Percentiles rank a stretch among this genome's conserved stretches.
Evolutionary conservation across 108 stramenopile species (phyloP).

Genomic region (Bacterosira constricta): DNA sequence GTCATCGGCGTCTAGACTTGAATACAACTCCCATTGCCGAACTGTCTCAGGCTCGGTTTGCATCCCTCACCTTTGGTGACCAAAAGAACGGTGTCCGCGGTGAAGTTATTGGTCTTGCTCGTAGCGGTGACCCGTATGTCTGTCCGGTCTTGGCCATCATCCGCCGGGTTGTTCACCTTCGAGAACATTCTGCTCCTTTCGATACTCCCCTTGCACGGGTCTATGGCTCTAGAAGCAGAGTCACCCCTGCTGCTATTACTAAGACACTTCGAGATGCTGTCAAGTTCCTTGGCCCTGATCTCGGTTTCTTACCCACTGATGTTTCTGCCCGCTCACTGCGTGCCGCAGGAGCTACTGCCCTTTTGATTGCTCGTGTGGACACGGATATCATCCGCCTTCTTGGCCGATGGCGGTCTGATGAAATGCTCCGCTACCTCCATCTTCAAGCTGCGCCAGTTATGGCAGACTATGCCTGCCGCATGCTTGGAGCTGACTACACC

Average conservation of each 20-base stretch:
- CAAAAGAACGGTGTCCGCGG: slow-evolving; percentile 48
- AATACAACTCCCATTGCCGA: slow-evolving; percentile 7
- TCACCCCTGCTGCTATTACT: slow-evolving; percentile 6
- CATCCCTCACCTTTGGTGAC: slow-evolving; percentile 37
- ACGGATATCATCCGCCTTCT: slow-evolving; percentile 22
- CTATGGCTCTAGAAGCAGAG: neutral
- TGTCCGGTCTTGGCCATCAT: slow-evolving; percentile 49
- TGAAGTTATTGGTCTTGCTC: slow-evolving; percentile 44
- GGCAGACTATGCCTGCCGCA: slow-evolving; percentile 18
- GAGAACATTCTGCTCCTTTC: neutral
- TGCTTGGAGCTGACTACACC: slow-evolving; percentile 37
- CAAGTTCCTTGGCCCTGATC: neutral
- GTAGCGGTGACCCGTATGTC: slow-evolving; percentile 36
- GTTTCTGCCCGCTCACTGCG: slow-evolving; percentile 53
- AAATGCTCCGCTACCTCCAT: slow-evolving; percentile 60
- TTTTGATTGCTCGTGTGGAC: slow-evolving; percentile 43
- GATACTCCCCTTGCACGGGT: slow-evolving; percentile 14
- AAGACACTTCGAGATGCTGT: slow-evolving; percentile 4
- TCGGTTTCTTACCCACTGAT: slow-evolving; percentile 34
- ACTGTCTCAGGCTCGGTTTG: slow-evolving; percentile 24
- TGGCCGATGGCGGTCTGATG: slow-evolving; percentile 58
- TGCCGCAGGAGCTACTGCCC: slow-evolving; percentile 63
- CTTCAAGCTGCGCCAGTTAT: slow-evolving; percentile 43
- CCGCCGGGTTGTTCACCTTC: slow-evolving; percentile 24
- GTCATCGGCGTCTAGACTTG: slow-evolving; percentile 17